A percentile compares a stretch with the other conserved stretches of the same genome.
phyloP scores from a whole-genome alignment of 2,329 filamentous ascomycete genomes.

The Penicillium hesseltinei region DNA sequence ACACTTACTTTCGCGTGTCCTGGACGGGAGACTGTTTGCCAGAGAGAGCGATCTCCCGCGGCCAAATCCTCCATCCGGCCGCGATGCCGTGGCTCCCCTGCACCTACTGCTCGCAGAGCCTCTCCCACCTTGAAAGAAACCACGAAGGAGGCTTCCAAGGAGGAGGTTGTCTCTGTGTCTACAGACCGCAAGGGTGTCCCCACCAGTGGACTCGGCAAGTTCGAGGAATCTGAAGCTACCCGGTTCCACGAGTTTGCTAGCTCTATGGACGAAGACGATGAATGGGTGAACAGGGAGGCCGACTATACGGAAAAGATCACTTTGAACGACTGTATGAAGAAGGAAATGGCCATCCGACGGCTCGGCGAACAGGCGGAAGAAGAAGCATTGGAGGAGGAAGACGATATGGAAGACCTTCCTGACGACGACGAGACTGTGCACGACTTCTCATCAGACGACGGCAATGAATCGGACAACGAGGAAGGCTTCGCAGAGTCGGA shows the following conservation, averaged over 20 bases:
- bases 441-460: constrained; percentile 55
- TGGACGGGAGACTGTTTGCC: constrained; percentile 31
- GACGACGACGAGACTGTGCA: constrained; percentile 62
- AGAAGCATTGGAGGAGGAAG: constrained; percentile 76
- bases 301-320: constrained; percentile 71
- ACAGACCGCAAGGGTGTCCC: constrained; percentile 30
- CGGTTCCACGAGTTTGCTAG: constrained; percentile 89
- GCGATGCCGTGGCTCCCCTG: constrained; percentile 42
- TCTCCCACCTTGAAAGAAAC: constrained; percentile 19
- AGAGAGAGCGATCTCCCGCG: constrained; percentile 28
- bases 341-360: constrained; percentile 84
- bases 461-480: constrained; percentile 79
- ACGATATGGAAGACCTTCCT: constrained; percentile 62
- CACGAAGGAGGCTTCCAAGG: constrained; percentile 1
- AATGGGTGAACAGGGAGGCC: constrained; percentile 78
- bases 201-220: constrained; percentile 39
- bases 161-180: constrained; percentile 14
- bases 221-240: constrained; percentile 44
- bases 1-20: constrained; percentile 50
- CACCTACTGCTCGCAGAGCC: constrained; percentile 35
- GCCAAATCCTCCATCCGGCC: constrained; percentile 25
- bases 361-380: constrained; percentile 88
- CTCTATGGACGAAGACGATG: constrained; percentile 76
- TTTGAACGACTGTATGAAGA: constrained; percentile 81
- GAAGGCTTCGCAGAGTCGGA: constrained; percentile 69